A percentile compares a stretch with the other conserved stretches of the same genome.
Evolutionary conservation across 202 grass and related monocot species (phyloP).

Genomic region (Hordeum pubiflorum): DNA sequence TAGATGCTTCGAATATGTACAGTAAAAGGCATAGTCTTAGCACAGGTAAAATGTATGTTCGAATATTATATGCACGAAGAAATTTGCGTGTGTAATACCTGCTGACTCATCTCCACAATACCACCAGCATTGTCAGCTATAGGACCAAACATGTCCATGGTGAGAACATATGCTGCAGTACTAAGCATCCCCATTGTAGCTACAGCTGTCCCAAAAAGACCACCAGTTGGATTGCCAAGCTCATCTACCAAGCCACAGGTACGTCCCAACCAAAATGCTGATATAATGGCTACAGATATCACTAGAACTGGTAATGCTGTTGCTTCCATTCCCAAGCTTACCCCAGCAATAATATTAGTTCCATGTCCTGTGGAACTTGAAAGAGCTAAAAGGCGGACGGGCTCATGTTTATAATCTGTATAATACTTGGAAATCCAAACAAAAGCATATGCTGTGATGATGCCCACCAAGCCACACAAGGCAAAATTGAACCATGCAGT

Average conservation of each 20-base stretch:
- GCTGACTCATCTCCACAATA: constrained; percentile 98
- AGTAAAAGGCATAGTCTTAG: background rate
- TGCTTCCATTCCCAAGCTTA: constrained; percentile 90
- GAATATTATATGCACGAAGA: constrained; percentile 17
- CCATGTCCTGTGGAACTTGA: constrained; percentile 94
- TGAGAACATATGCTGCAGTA: constrained; percentile 96
- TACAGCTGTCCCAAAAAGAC: constrained; percentile 96
- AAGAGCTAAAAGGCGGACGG: constrained; percentile 71
- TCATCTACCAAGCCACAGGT: constrained; percentile 90
- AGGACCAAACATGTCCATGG: constrained; percentile 99
- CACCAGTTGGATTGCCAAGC: constrained; percentile 70
- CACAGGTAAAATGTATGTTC: background rate
- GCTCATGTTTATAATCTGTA: constrained; percentile 95
- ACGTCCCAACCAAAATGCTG: constrained; percentile 82
- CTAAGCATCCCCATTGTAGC: constrained; percentile 99
- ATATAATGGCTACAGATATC: constrained; percentile 84
- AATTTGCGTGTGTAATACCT: constrained; percentile 42
- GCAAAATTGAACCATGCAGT: constrained; percentile 94
- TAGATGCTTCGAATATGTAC: background rate
- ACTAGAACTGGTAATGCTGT: constrained; percentile 89
- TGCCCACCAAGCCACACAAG: constrained; percentile 89
- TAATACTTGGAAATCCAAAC: constrained; percentile 99
- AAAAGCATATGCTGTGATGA: constrained; percentile 87
- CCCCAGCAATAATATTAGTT: constrained; percentile 97
- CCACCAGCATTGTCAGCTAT: constrained; percentile 98